Evolutionary conservation across 306 rosid species (phyloP), one percentile per base, ranked within the genome.

Genomic region (Gastrolobium bilobum): DNA sequence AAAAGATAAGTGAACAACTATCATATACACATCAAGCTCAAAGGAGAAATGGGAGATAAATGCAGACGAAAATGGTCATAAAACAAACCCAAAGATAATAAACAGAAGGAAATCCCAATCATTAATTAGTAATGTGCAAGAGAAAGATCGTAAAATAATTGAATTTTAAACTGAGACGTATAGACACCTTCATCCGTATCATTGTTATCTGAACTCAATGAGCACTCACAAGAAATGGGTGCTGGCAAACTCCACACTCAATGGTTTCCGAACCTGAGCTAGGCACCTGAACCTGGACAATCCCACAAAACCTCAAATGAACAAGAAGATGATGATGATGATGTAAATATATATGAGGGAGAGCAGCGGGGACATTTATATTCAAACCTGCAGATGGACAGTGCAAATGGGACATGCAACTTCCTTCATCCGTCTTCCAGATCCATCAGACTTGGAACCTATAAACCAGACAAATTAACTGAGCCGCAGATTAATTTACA

Each of bases 381-480:
- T 53, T 71, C 77, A 68, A 35, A 95, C 98, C 97, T 96, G 98
- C 68, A 96, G 86, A 78, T 96, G 96, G 78, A 96, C 96, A 2
- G 99, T 96, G 86, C 98, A 96, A 52, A 90, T 96, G 42, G 99
- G 99, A 71, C 99, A 96, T 34, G 93, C 98, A 84, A 96, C 99
- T 87, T 96, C 99, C 83, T 91, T 93, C 98, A 91, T 86, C 73
- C 96, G 86, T 72, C 75, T 91, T 43, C 94, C 94, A 57, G 96
- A 89, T 61, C 85, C 94, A 15, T 91, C 97, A n/a, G 94, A 78
- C 81, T 83, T 89, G 31, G 91, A 96, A 80, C 93, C 99, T 95
- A 79, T 40, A 53, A 81, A 65, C 6, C 52, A 77, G 15, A 82
- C 13, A 78, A 80, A 57, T 67, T 38, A 75, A 81, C 47, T 48